Evolutionary conservation across 139 green algal species (phyloP), one percentile per base, ranked within the genome.

Genomic region (Chlorella sp.): DNA sequence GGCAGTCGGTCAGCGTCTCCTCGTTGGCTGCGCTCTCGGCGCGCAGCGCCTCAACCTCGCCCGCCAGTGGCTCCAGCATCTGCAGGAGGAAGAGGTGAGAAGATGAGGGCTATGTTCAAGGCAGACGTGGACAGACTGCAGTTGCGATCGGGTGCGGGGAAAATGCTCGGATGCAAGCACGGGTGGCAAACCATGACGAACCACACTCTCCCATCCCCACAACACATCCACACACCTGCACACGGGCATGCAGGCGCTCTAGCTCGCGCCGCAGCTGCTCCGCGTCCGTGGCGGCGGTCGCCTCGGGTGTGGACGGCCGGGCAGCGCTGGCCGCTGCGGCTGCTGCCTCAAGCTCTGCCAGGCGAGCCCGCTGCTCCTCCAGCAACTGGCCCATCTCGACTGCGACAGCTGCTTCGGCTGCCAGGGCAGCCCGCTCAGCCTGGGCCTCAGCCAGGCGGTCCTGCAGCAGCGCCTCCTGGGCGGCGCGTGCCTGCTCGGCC

Each of bases 21-120:
- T 86, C 81, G 17, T 40, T 36, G 5, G 60, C 82, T 5, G 87
- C 89, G 28, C 70, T 48, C 41, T 91, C 84, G 36, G 51, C 89
- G 17, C 77, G 90, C 14, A 86, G 73, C 26, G 83, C 68, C 43
- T 75, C 54, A 70, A 90, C 62, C 44, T 90, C 19, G 54, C 41
- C 67, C 22, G 87, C 43, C 54, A 78, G 56, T 20, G 86, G 56
- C 83, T 87, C 75, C 64, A 82, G 75, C 20, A 58, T 56, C 77
- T 85, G 84, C 78, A 64, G 3, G 38, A 43, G 9, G 43, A 41
- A 17, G 20, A 11, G 69, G 43, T 38, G 0, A 8, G 41, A 43
- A 34, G 11, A 73, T 4, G 26, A 20, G 67, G 32, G 6, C 3
- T 36, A 48, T 48, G 16, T 22, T n/a, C 11, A 4, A 26, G 16